These are phyloP conservation scores for Sorghum bicolor DNA, from an alignment of 176 grass and related monocot genomes.

Conservation along the genomic window Sorghum_bicolor_NCBIv3 NC_012879.2:6510001-6510500, in stretches of 20 bases:
- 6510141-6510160: conserved; percentile 96
- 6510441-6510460: background rate
- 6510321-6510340: conserved; percentile 91
- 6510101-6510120: conserved; percentile 33
- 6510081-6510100: conserved; percentile 2
- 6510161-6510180: conserved; percentile 96
- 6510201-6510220: conserved; percentile 89
- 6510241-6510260: conserved; percentile 13
- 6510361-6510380: conserved; percentile 85
- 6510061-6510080: conserved; percentile 5
- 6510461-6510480: background rate
- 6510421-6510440: background rate
- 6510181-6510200: conserved; percentile 79
- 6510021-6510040: conserved; percentile 12
- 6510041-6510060: background rate
- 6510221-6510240: conserved; percentile 7
- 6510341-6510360: conserved; percentile 92
- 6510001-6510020: conserved; percentile 66
- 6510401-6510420: background rate
- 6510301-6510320: conserved; percentile 82
- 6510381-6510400: background rate
- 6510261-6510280: conserved; percentile 40
- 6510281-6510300: conserved; percentile 95
- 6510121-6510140: conserved; percentile 95
- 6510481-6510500: background rate